A percentile compares a stretch with the other conserved stretches of the same genome.
Evolutionary conservation across 345 rosid species (phyloP).

Genomic region (Melastoma malabathricum): DNA sequence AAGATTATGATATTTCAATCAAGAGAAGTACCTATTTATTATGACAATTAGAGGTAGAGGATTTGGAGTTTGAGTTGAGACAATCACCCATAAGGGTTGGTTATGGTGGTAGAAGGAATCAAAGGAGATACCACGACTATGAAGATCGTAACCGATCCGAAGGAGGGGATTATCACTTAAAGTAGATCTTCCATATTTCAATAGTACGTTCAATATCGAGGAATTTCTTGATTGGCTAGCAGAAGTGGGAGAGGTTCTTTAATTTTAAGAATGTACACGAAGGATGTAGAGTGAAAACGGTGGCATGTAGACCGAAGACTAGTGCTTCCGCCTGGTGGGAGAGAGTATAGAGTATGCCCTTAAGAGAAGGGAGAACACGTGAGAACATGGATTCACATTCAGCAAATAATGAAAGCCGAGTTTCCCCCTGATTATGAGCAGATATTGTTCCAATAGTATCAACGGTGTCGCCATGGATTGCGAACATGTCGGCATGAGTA

Average conservation of each 20-base stretch:
- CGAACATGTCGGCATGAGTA: too few relatives aligned
- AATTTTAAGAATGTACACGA: not conserved
- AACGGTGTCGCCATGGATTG: not conserved
- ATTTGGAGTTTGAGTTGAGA: too few relatives aligned
- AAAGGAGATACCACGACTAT: too few relatives aligned
- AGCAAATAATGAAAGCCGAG: not conserved
- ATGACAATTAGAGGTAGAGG: too few relatives aligned
- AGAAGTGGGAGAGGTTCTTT: constrained; percentile 1
- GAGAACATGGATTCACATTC: not conserved
- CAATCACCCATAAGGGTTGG: too few relatives aligned
- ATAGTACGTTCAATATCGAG: not conserved
- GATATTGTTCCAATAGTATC: not conserved
- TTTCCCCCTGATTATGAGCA: constrained; percentile 7
- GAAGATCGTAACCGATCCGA: too few relatives aligned
- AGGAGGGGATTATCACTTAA: not conserved
- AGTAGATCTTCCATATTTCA: constrained; percentile 4
- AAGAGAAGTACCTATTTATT: too few relatives aligned
- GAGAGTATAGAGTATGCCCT: not conserved
- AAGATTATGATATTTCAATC: too few relatives aligned
- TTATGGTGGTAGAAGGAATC: too few relatives aligned
- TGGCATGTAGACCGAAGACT: not conserved
- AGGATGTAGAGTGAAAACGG: too few relatives aligned
- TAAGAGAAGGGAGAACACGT: not conserved
- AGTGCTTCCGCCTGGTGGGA: constrained; percentile 8
- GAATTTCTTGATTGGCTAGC: constrained; percentile 7